These are phyloP conservation scores for Hansenula sp. DNA, from an alignment of 1,139 yeast species.

Conservation along the genomic window DNA sequence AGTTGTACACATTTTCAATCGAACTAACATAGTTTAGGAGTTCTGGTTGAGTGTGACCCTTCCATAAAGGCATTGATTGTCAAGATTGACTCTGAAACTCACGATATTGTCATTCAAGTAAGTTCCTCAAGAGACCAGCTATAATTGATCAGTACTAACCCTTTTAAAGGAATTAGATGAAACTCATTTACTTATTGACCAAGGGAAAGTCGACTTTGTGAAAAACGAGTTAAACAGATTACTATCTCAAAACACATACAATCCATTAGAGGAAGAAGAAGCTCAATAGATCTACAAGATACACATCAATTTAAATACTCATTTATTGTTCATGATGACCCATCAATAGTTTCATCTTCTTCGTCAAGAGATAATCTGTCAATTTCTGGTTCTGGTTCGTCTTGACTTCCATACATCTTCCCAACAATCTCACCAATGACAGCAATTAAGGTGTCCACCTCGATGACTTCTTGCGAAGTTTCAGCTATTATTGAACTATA, in stretches of 20 bases:
- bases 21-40: constrained; percentile 22
- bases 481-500: constrained; percentile 25
- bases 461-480: constrained; percentile 39
- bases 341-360: constrained; percentile 4
- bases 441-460: constrained; percentile 50
- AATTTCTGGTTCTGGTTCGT: neutral
- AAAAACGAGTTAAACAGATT: constrained; percentile 72
- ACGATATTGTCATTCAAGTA: constrained; percentile 67
- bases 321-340: neutral
- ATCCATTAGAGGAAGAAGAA: constrained; percentile 74
- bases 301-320: too few relatives aligned
- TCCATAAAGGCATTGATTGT: constrained; percentile 83
- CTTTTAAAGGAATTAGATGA: constrained; percentile 92
- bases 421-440: constrained; percentile 43
- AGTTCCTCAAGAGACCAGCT: too few relatives aligned
- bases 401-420: constrained; percentile 23
- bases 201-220: constrained; percentile 67
- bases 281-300: too few relatives aligned
- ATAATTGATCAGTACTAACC: too few relatives aligned
- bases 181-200: constrained; percentile 79
- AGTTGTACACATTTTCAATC: neutral
- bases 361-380: constrained; percentile 3
- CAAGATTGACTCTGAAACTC: constrained; percentile 66
- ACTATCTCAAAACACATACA: constrained; percentile 77
- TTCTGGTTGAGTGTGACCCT: constrained; percentile 64